A percentile compares a stretch with the other conserved stretches of the same genome.
These are phyloP conservation scores for barrel medic (Medicago truncatula) DNA, from an alignment of 306 rosid genomes.

Conservation along the genomic window MtrunA17r5.0-ANR NC_053042.1:56116001-56116500, in stretches of 20 bases:
- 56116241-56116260: conserved; percentile 56
- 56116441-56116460: background rate
- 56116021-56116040: conserved; percentile 3
- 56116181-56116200: background rate
- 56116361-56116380: conserved; percentile 45
- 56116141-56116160: background rate
- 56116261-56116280: conserved; percentile 77
- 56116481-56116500: conserved; percentile 4
- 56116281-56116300: conserved; percentile 70
- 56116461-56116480: conserved; percentile 15
- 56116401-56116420: conserved; percentile 25
- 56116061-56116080: conserved; percentile 71
- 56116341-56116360: conserved; percentile 60
- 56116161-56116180: background rate
- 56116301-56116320: conserved; percentile 67
- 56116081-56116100: conserved; percentile 59
- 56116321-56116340: conserved; percentile 63
- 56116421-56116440: background rate
- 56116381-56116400: conserved; percentile 20
- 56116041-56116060: conserved; percentile 58
- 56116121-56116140: background rate
- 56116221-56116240: background rate
- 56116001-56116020: conserved; percentile 31
- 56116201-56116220: conserved; percentile 23
- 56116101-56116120: conserved; percentile 73